These are phyloP conservation scores for Neoboletus brunneissimus DNA, from an alignment of 768 basidiomycete genomes.

Conservation along the genomic window DNA sequence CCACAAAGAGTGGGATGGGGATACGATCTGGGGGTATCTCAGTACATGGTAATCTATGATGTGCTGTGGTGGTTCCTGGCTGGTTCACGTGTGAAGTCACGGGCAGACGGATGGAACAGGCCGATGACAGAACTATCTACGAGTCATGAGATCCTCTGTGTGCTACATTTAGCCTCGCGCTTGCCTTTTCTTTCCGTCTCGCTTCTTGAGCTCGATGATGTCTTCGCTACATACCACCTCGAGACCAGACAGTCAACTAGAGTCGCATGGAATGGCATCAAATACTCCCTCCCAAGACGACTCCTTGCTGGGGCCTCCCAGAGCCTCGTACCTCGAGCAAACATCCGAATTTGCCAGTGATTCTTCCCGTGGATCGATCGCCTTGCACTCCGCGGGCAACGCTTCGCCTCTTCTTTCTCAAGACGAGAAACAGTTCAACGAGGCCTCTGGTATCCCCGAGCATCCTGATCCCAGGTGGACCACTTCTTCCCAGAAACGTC, in stretches of 20 bases:
- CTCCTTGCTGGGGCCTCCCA: slow-evolving; percentile 15
- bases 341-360: slow-evolving; percentile 13
- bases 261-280: slow-evolving; percentile 5
- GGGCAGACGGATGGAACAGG: background rate
- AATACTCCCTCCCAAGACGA: slow-evolving; percentile 10
- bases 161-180: background rate
- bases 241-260: slow-evolving; percentile 21
- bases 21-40: background rate
- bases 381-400: slow-evolving; percentile 20
- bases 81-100: slow-evolving; percentile 8
- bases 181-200: background rate
- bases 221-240: slow-evolving; percentile 12
- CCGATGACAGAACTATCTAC: background rate
- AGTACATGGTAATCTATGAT: background rate
- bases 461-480: background rate
- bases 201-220: background rate
- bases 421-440: slow-evolving; percentile 15
- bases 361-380: slow-evolving; percentile 25
- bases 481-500: slow-evolving; percentile 13
- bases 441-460: slow-evolving; percentile 1
- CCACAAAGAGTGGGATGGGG: background rate
- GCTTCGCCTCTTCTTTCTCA: slow-evolving; percentile 24
- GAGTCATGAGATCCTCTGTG: background rate
- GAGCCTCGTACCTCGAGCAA: slow-evolving; percentile 28
- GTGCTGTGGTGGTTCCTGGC: background rate